Conservation (phyloP, 768 basidiomycete genomes). For the Hericium coralloides region DNA sequence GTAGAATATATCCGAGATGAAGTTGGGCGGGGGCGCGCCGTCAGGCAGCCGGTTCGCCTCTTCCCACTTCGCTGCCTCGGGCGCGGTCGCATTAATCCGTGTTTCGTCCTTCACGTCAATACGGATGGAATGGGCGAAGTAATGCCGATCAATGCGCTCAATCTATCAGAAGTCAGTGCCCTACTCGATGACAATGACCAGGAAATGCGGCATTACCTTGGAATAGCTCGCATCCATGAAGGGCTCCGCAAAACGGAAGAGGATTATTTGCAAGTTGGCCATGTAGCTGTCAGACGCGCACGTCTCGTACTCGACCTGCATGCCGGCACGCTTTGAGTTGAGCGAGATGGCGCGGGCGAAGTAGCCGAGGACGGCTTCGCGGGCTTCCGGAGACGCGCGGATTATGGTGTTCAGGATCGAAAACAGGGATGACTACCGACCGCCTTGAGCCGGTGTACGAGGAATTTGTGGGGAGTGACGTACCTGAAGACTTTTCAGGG, state of each 20-base stretch:
- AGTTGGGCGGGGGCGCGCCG: constrained; percentile 63
- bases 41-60: constrained; percentile 31
- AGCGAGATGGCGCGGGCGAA: constrained; percentile 66
- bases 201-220: constrained; percentile 44
- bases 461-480: neutral
- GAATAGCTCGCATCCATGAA: constrained; percentile 89
- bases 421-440: constrained; percentile 61
- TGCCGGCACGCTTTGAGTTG: constrained; percentile 84
- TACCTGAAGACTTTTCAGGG: constrained; percentile 79
- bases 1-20: constrained; percentile 94
- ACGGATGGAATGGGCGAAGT: constrained; percentile 62
- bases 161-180: constrained; percentile 40
- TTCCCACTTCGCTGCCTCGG: constrained; percentile 74
- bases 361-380: constrained; percentile 78
- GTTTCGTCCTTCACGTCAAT: constrained; percentile 85
- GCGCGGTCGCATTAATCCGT: constrained; percentile 84
- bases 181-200: neutral
- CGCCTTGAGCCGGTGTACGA: neutral
- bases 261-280: constrained; percentile 77
- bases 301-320: constrained; percentile 81
- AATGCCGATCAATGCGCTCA: constrained; percentile 82
- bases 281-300: constrained; percentile 91
- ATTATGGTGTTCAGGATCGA: constrained; percentile 85
- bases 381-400: constrained; percentile 64
- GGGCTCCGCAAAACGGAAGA: constrained; percentile 84